A percentile compares a stretch with the other conserved stretches of the same genome.
Conservation (phyloP, 129 eudicot genomes). For the Ambrosia artemisiifolia region DNA sequence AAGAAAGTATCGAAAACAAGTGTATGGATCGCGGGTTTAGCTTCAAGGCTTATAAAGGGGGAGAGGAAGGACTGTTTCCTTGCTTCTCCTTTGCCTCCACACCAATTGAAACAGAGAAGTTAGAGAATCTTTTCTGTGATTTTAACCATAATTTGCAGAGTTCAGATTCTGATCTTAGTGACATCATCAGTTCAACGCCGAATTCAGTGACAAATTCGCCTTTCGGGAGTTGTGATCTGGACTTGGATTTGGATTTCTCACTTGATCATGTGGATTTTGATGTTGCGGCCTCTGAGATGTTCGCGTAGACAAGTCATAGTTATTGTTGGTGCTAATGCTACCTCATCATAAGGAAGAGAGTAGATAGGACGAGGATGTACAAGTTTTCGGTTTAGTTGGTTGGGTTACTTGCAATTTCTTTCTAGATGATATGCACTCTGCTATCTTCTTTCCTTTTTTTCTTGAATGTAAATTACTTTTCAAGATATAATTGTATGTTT, state of each 20-base stretch:
- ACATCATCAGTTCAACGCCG: constrained; percentile 40
- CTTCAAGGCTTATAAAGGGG: constrained; percentile 22
- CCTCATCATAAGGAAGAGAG: background rate
- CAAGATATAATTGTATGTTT: constrained; percentile 11
- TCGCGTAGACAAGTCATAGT: constrained; percentile 23
- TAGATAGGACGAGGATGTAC: constrained; percentile 17
- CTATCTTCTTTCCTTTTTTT: background rate
- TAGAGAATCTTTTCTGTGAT: constrained; percentile 31
- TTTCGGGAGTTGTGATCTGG: constrained; percentile 4
- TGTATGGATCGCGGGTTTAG: constrained; percentile 18
- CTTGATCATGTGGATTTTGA: constrained; percentile 50
- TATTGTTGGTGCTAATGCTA: background rate
- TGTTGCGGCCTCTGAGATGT: constrained; percentile 32
- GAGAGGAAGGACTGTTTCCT: constrained; percentile 35
- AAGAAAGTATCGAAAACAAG: background rate
- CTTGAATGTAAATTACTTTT: constrained; percentile 28
- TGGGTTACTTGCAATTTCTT: background rate
- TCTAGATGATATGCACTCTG: constrained; percentile 8
- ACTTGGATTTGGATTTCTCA: constrained; percentile 34
- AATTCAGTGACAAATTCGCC: constrained; percentile 53
- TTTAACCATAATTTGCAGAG: constrained; percentile 27
- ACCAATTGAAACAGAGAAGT: constrained; percentile 37
- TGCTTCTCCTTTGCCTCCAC: constrained; percentile 52
- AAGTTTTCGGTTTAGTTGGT: background rate
- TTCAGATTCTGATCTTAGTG: constrained; percentile 49